Conservation (phyloP, 225 moss, liverwort and hornwort species). For the Neckera pumila region DNA sequence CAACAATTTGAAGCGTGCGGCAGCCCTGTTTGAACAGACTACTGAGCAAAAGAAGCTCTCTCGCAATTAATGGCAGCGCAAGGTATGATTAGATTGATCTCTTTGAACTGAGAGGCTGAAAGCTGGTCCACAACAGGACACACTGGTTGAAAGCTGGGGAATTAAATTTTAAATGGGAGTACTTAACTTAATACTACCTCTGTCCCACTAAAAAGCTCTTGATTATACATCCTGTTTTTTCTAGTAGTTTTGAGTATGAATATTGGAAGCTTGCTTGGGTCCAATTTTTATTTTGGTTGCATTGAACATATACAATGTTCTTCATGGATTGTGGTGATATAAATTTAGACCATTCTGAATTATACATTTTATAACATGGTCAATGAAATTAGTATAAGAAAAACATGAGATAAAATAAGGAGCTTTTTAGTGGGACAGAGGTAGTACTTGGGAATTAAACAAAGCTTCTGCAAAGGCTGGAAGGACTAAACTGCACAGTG, state of each 20-base stretch:
- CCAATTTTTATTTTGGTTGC: no score
- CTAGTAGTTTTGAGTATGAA: no score
- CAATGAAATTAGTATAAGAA: no score
- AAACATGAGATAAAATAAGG: no score
- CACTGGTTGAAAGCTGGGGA: background rate
- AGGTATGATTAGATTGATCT: constrained; percentile 9
- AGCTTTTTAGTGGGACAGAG: no score
- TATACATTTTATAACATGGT: no score
- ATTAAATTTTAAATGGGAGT: background rate
- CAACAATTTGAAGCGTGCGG: background rate
- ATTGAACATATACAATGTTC: no score
- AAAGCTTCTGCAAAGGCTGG: background rate
- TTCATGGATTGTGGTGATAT: no score
- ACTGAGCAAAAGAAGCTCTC: background rate
- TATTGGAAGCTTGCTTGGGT: no score
- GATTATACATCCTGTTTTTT: no score
- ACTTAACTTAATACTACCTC: background rate
- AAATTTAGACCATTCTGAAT: no score
- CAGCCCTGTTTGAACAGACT: background rate
- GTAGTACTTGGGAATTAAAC: background rate
- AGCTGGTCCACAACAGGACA: background rate
- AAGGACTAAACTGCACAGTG: background rate
- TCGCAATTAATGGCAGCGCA: background rate
- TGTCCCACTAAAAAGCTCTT: no score
- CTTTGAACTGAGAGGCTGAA: background rate